Base-by-base conservation (phyloP, 495 filamentous ascomycete genomes). In the Hamigera avellanea region DNA sequence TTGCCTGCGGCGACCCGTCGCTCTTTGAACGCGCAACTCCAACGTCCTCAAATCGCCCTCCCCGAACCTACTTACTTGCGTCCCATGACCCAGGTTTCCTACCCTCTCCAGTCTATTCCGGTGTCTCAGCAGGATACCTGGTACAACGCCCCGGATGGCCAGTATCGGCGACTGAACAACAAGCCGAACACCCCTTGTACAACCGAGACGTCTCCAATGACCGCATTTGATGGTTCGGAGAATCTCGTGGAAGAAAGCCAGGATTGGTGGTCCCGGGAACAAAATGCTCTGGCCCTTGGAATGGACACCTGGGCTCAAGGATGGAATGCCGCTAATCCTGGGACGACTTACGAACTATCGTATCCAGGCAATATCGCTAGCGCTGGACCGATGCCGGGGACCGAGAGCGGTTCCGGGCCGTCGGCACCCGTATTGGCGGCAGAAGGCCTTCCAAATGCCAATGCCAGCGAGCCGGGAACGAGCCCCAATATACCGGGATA, bases 191-290 rank as follows among this genome's bases (percentile, higher is more conserved):
- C 44, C 17, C 35, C 59, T 18, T 27, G 52, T 0, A 32, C 47
- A 2, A 52, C 56, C 1, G 43, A 38, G 14, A 47, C 48, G 19
- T 59, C 62, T 1, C 57, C 66, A 9, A 42, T 57, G 15, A 45
- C 64, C 5, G 49, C 50, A 16, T 61, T 74, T 15, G 66, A 67
- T 8, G 59, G 57, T 5, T 51, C 69, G 3, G 66, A 72, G 8
- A 62, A 63, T 4, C 42, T 73, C 14, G 63, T 75, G 6, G 63
- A 69, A 32, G 66, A 72, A 29, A 72, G 65, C 37, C 73, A 73
- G 33, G 66, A 76, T 25, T 78, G 73, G 74, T 77, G 72, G 73
- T 49, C 70, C 28, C 54, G 59, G 6, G 71, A 75, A 42, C 57
- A 70, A 8, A 59, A 56, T 14, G 53, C 54, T 6, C 44, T 71